Evolutionary conservation across 306 rosid genomes (phyloP).

Genomic region (Gastrolobium villosum): DNA sequence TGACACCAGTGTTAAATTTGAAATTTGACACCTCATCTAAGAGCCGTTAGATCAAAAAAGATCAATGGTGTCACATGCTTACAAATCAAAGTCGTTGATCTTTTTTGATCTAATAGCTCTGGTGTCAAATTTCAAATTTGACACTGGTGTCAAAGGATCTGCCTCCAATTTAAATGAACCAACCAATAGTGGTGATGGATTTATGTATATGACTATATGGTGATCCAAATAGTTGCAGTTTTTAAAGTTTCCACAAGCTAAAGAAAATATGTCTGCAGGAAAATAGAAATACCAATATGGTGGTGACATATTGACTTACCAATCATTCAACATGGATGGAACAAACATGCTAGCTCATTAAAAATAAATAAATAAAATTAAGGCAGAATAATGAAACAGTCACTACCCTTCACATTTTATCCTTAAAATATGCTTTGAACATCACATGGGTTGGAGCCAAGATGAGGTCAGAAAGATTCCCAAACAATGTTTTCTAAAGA

Average conservation of each 20-base stretch:
- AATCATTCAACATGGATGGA: constrained; percentile 15
- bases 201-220: too few species aligned
- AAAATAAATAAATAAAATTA: not conserved
- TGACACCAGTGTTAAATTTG: too few species aligned
- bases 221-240: not conserved
- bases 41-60: too few species aligned
- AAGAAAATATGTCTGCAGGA: not conserved
- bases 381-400: constrained; percentile 22
- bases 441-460: constrained; percentile 62
- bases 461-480: constrained; percentile 62
- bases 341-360: constrained; percentile 24
- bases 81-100: too few species aligned
- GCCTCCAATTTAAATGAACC: not conserved
- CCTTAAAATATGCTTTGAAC: constrained; percentile 51
- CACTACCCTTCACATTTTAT: constrained; percentile 47
- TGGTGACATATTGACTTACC: constrained; percentile 6
- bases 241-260: not conserved
- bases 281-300: constrained; percentile 19
- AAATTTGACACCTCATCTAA: too few species aligned
- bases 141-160: too few species aligned
- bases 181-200: not conserved
- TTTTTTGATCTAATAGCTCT: too few species aligned
- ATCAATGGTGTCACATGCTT: too few species aligned
- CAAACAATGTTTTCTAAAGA: constrained; percentile 59
- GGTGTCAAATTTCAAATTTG: too few species aligned